phyloP scores from a whole-genome alignment of 306 rosid genomes.

The Fagus sylvatica region DNA sequence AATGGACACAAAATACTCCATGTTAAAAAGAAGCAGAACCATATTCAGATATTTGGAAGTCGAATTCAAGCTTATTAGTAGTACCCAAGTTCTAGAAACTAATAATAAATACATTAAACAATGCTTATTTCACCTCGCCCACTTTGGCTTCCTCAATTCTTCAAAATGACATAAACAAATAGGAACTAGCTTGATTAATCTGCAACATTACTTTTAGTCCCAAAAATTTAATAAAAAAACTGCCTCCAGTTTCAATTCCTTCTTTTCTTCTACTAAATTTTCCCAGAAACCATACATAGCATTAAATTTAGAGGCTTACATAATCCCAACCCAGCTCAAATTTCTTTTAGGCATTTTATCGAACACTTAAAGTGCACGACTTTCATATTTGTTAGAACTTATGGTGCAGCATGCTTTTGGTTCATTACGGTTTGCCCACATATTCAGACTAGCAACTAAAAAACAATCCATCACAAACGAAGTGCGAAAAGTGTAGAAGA shows the following conservation, averaged over 20 bases:
- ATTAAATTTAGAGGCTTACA: conserved; percentile 9
- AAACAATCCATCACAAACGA: not conserved
- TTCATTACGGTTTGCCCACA: not conserved
- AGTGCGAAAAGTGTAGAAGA: no score
- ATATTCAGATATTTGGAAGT: not conserved
- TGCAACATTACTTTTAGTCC: not conserved
- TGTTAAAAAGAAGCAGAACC: no score
- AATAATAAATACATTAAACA: not conserved
- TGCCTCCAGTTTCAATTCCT: no score
- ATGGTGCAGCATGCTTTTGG: not conserved
- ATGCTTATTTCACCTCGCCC: not conserved
- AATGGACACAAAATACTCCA: not conserved
- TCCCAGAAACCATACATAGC: conserved; percentile 46
- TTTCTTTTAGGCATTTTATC: not conserved
- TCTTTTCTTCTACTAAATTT: not conserved
- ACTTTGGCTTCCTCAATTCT: not conserved
- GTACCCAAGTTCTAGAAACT: not conserved
- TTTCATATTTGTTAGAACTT: not conserved
- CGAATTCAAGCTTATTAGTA: not conserved
- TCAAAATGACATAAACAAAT: not conserved
- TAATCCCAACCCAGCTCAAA: not conserved
- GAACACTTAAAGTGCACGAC: not conserved
- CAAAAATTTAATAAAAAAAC: no score
- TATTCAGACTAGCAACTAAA: not conserved
- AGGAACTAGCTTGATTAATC: not conserved